A percentile compares a stretch with the other conserved stretches of the same genome.
phyloP scores from a whole-genome alignment of 1,139 yeast species.

The Kodamaea alishanica region DNA sequence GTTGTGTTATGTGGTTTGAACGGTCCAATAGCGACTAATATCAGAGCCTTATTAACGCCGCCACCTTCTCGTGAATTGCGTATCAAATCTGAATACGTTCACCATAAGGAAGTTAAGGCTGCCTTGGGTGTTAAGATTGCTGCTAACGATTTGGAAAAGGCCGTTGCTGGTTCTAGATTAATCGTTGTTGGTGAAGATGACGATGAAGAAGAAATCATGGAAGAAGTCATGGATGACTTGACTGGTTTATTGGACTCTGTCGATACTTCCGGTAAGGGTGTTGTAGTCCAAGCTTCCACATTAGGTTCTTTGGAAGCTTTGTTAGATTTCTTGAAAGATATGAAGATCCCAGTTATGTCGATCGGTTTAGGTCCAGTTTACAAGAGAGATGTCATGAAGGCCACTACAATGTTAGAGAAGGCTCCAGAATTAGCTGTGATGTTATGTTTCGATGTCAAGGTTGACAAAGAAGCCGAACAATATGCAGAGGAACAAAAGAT shows the following conservation, averaged over 20 bases:
- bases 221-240: constrained; percentile 97
- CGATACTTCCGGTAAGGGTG: constrained; percentile 93
- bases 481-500: constrained; percentile 92
- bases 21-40: constrained; percentile 97
- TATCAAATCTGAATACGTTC: constrained; percentile 89
- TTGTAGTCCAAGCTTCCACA: constrained; percentile 97
- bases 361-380: constrained; percentile 97
- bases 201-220: constrained; percentile 96
- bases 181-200: constrained; percentile 95
- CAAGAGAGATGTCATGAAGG: constrained; percentile 98
- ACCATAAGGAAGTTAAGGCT: constrained; percentile 96
- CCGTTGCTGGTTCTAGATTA: constrained; percentile 97
- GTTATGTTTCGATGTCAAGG: constrained; percentile 96
- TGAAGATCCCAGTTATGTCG: constrained; percentile 99
- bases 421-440: constrained; percentile 94
- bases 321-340: constrained; percentile 92
- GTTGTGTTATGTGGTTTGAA: constrained; percentile 95
- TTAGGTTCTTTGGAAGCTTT: constrained; percentile 97
- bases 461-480: constrained; percentile 97
- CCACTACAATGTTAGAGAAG: constrained; percentile 92
- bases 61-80: constrained; percentile 97
- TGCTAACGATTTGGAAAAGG: constrained; percentile 95
- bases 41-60: constrained; percentile 93
- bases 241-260: constrained; percentile 93
- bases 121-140: constrained; percentile 98